Conservation (phyloP, 148 eudicot species). For the Beta vulgaris region DNA sequence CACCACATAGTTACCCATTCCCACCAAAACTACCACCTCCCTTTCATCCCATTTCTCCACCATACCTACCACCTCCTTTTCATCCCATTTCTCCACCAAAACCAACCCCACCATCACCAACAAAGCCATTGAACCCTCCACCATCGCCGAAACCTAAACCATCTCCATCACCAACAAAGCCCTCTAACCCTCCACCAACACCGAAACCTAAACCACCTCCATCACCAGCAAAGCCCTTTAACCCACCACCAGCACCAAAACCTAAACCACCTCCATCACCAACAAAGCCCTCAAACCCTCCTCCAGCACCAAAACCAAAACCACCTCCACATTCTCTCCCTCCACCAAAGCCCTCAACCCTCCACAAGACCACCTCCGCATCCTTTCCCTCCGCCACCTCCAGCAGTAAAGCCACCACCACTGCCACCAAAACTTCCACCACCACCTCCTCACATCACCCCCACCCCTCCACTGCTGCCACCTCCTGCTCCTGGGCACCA, state of each 20-base stretch:
- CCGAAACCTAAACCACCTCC: no score
- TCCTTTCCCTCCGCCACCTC: constrained; percentile 30
- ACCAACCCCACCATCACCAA: constrained; percentile 38
- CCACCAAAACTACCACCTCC: constrained; percentile 32
- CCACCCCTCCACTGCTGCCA: no score
- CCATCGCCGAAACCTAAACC: constrained; percentile 12
- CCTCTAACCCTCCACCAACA: no score
- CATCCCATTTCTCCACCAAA: constrained; percentile 30
- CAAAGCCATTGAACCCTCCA: constrained; percentile 3
- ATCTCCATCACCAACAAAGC: constrained; percentile 24
- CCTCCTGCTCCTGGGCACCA: constrained; percentile 56
- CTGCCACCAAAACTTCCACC: constrained; percentile 37
- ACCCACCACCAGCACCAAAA: no score
- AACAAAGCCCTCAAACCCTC: constrained; percentile 21
- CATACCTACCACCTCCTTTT: constrained; percentile 20
- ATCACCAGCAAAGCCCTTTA: no score
- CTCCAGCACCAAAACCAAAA: constrained; percentile 25
- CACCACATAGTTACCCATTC: constrained; percentile 38
- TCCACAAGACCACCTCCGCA: constrained; percentile 37
- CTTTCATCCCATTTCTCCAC: constrained; percentile 28
- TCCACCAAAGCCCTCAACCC: constrained; percentile 20
- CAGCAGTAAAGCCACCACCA: constrained; percentile 35
- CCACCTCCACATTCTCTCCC: constrained; percentile 34
- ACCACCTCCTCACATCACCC: constrained; percentile 34
- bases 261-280: no score